Evolutionary conservation across 1,284 basidiomycete genomes (phyloP), one percentile per base, ranked within the genome.

Genomic region (Peniophora sp.): DNA sequence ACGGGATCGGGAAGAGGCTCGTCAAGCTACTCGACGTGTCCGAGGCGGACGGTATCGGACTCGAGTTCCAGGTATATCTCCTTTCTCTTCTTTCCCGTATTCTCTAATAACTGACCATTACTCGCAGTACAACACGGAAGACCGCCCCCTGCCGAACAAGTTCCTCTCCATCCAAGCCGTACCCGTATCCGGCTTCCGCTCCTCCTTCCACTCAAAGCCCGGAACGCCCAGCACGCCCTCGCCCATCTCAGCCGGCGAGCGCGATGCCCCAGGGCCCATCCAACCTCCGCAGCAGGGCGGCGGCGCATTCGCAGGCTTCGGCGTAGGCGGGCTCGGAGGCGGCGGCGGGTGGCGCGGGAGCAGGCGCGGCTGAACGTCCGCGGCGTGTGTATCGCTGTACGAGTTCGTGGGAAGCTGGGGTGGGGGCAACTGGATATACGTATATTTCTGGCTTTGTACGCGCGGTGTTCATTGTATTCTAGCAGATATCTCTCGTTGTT

Each of bases 1-100:
- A 97, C 64, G 73, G 74, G 20, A 85, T 97, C 51, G 94, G 90
- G 20, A 83, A 79, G 69, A 84, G 83, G 63, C 72, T 95, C 45
- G 79, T 92, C 54, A 89, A 89, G 62, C 64, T 88, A 12, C 73
- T 95, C 58, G 92, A 94, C 60, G 71, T 90, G 32, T 85, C 85
- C 6, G 85, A 88, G 62, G 78, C 81, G 45, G 84, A 88, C 61
- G 78, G 79, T 35, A 85, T 95, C 55, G 88, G 88, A 12, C 75
- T 95, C 17, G 92, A 96, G 65, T 96, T 93, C 72, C 88, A 92
- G 74, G 90, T 90, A 52, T 46, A 62, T 58, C 11, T 27, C 15
- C 20, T 20, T 53, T 18, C 3, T 15, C 42, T 46, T 39, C 50
- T 32, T 54, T 50, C 36, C 49, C 47, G 39, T 43, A 48, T 17